A percentile compares a stretch with the other conserved stretches of the same genome.
phyloP scores from a whole-genome alignment of 2,329 filamentous ascomycete genomes.

The Alternaria solani region DNA sequence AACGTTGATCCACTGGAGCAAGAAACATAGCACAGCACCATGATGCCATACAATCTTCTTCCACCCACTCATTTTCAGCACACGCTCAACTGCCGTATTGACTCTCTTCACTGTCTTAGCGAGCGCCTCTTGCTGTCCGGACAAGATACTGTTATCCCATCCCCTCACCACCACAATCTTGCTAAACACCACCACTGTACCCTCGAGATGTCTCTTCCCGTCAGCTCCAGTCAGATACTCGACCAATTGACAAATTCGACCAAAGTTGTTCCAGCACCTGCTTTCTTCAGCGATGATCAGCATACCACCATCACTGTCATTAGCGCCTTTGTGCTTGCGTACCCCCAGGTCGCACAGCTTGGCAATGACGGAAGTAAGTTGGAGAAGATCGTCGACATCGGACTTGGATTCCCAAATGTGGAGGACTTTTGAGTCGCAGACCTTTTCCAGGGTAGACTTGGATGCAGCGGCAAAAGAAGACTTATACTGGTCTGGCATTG shows the following conservation, averaged over 20 bases:
- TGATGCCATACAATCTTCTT: constrained; percentile 47
- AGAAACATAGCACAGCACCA: constrained; percentile 38
- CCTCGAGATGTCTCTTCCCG: constrained; percentile 38
- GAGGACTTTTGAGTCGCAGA: constrained; percentile 34
- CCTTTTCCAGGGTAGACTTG: constrained; percentile 25
- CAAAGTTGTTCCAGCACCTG: constrained; percentile 27
- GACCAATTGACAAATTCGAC: constrained; percentile 39
- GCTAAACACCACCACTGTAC: constrained; percentile 32
- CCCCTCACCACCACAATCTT: constrained; percentile 42
- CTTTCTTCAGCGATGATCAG: constrained; percentile 40
- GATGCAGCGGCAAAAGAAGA: constrained; percentile 32
- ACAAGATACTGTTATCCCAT: constrained; percentile 27
- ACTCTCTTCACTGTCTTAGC: constrained; percentile 35
- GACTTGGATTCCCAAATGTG: constrained; percentile 47
- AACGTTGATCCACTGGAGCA: constrained; percentile 41
- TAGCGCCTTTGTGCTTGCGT: constrained; percentile 20
- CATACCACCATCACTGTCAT: constrained; percentile 32
- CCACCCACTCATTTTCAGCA: constrained; percentile 24
- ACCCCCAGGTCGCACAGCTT: constrained; percentile 38
- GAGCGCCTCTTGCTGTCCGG: constrained; percentile 18
- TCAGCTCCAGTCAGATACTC: constrained; percentile 31
- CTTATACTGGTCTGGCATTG: constrained; percentile 37
- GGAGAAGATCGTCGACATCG: constrained; percentile 43
- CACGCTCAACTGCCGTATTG: constrained; percentile 32
- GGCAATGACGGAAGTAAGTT: constrained; percentile 41